These are phyloP conservation scores for Coprinellus micaceus DNA, from an alignment of 768 basidiomycete genomes.

Conservation along the genomic window DNA sequence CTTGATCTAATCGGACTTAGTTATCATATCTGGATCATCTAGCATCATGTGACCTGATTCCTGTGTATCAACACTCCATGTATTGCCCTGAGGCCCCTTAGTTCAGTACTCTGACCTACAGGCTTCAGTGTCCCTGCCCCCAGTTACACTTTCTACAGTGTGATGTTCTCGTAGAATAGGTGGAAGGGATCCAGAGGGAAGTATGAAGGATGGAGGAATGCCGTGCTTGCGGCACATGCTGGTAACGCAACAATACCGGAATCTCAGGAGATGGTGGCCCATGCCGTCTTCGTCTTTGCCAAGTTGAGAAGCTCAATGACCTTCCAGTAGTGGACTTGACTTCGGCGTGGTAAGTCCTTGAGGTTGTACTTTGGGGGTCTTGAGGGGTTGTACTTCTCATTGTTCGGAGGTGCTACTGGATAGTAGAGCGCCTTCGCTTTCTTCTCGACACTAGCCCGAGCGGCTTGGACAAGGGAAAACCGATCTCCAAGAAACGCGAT, in stretches of 20 bases:
- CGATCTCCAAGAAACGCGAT: conserved; percentile 27
- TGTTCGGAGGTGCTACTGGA: conserved; percentile 21
- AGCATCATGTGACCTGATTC: no score
- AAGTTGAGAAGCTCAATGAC: neutral
- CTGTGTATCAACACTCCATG: no score
- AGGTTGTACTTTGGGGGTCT: conserved; percentile 1
- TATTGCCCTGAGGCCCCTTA: no score
- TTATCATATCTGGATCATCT: no score
- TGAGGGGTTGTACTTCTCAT: conserved; percentile 20
- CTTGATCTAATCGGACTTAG: no score
- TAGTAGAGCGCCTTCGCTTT: conserved; percentile 27
- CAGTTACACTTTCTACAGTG: no score
- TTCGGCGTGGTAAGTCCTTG: neutral
- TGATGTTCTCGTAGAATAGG: conserved; percentile 31
- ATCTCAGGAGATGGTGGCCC: conserved; percentile 14
- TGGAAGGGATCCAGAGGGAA: conserved; percentile 36
- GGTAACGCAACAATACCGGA: conserved; percentile 25
- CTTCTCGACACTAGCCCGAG: conserved; percentile 15
- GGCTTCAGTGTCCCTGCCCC: no score
- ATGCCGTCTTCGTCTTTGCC: neutral
- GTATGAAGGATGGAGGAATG: conserved; percentile 30
- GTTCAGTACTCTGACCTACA: no score
- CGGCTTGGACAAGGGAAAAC: conserved; percentile 24
- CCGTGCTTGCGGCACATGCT: conserved; percentile 24
- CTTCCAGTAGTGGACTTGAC: neutral